These are phyloP conservation scores for Fragilaria crotonensis DNA, from an alignment of 108 stramenopile species.

Conservation along the genomic window DNA sequence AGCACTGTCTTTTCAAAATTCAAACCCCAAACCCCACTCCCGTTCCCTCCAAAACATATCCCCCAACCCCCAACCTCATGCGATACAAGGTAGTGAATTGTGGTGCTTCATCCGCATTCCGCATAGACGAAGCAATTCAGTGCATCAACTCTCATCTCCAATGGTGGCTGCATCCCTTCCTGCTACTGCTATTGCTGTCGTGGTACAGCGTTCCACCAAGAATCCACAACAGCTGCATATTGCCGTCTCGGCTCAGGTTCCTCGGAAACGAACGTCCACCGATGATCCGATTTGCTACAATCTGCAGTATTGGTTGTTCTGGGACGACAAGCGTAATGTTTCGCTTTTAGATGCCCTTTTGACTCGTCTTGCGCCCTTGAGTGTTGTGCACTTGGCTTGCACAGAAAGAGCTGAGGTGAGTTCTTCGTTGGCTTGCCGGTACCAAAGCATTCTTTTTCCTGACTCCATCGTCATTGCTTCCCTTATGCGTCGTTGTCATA, in stretches of 20 bases:
- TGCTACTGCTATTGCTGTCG: background rate
- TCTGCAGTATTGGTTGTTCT: slow-evolving; percentile 42
- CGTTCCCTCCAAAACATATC: no score
- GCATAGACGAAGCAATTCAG: no score
- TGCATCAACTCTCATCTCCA: no score
- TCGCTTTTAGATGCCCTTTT: slow-evolving; percentile 61
- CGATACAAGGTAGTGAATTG: no score
- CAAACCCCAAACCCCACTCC: no score
- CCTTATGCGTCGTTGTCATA: background rate
- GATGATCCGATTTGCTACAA: slow-evolving; percentile 35
- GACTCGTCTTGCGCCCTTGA: slow-evolving; percentile 33
- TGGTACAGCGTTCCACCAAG: background rate
- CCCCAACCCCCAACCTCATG: no score
- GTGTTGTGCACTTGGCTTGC: slow-evolving; percentile 28
- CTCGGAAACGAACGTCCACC: slow-evolving; percentile 19
- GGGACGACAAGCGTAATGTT: slow-evolving; percentile 47
- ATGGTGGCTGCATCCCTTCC: no score
- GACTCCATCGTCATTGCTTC: background rate
- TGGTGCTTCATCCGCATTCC: no score
- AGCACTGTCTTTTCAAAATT: no score
- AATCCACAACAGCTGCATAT: background rate
- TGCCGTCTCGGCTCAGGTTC: slow-evolving; percentile 28
- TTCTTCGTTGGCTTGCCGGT: background rate
- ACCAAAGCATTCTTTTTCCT: background rate
- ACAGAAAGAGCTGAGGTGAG: slow-evolving; percentile 16